Evolutionary conservation across 306 rosid genomes (phyloP).

Genomic region (Citrullus amarus): DNA sequence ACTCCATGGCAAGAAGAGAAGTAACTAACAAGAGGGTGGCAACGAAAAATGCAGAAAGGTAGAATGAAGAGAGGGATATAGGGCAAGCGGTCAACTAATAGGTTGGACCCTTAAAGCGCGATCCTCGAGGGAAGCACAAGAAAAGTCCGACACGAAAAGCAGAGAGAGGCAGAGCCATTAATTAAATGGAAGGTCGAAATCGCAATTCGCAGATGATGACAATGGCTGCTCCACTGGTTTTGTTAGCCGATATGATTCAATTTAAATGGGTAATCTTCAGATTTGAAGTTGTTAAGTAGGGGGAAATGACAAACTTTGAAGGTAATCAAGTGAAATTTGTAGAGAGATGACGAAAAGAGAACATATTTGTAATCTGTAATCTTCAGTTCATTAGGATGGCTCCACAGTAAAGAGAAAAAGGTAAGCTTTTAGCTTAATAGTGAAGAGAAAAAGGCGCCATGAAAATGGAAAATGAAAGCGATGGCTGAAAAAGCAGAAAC

Average conservation of each 20-base stretch:
- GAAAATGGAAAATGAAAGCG: neutral
- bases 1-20: conserved; percentile 20
- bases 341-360: neutral
- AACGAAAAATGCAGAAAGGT: neutral
- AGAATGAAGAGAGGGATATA: neutral
- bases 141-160: neutral
- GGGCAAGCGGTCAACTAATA: neutral
- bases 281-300: neutral
- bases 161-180: conserved; percentile 3
- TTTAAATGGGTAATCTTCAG: neutral
- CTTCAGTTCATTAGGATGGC: neutral
- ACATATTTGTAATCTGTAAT: neutral
- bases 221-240: neutral
- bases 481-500: neutral
- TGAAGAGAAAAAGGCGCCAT: neutral
- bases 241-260: neutral
- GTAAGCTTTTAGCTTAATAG: neutral
- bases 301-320: neutral
- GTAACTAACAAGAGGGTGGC: neutral
- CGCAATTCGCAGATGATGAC: neutral
- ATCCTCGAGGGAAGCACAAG: neutral
- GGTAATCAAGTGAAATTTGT: neutral
- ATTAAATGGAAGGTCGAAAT: neutral
- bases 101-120: neutral
- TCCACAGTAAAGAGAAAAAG: neutral